Evolutionary conservation across 495 filamentous ascomycete genomes (phyloP).

Genomic region (Trichoderma erinaceum): DNA sequence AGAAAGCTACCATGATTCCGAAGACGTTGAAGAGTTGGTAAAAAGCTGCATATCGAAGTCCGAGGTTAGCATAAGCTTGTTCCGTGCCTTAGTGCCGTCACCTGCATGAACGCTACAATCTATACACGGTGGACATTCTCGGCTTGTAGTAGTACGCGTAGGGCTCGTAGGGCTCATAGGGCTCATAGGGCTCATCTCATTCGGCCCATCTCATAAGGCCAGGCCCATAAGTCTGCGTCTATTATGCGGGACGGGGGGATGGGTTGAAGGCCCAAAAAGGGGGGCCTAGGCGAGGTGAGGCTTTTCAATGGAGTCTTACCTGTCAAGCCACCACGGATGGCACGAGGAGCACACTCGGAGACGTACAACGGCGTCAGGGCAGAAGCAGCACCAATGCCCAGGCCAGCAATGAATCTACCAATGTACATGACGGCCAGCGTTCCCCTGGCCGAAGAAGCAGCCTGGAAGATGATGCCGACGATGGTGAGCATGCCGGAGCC

Average conservation of each 20-base stretch:
- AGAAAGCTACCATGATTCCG: conserved; percentile 63
- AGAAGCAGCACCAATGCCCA: conserved; percentile 59
- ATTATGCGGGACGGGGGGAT: not conserved
- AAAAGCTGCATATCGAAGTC: conserved; percentile 34
- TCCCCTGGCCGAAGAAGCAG: conserved; percentile 32
- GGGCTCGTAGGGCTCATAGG: too few relatives aligned
- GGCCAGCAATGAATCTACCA: conserved; percentile 59
- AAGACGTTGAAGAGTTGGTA: conserved; percentile 63
- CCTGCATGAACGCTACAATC: too few relatives aligned
- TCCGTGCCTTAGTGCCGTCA: not conserved
- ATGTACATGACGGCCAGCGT: conserved; percentile 54
- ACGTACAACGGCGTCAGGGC: conserved; percentile 57
- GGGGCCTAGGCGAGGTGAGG: too few relatives aligned
- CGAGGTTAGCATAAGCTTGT: not conserved
- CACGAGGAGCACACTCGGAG: conserved; percentile 62
- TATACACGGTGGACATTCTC: not conserved
- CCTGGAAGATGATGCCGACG: conserved; percentile 36
- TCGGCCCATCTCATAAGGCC: not conserved
- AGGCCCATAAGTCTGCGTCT: not conserved
- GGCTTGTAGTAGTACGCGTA: too few relatives aligned
- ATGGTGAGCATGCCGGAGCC: conserved; percentile 34
- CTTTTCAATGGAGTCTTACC: conserved; percentile 8
- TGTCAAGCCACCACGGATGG: conserved; percentile 63
- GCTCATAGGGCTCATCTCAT: not conserved
- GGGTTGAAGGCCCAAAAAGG: not conserved